phyloP scores from a whole-genome alignment of 2,329 filamentous ascomycete species.

The Penicillium sp. region DNA sequence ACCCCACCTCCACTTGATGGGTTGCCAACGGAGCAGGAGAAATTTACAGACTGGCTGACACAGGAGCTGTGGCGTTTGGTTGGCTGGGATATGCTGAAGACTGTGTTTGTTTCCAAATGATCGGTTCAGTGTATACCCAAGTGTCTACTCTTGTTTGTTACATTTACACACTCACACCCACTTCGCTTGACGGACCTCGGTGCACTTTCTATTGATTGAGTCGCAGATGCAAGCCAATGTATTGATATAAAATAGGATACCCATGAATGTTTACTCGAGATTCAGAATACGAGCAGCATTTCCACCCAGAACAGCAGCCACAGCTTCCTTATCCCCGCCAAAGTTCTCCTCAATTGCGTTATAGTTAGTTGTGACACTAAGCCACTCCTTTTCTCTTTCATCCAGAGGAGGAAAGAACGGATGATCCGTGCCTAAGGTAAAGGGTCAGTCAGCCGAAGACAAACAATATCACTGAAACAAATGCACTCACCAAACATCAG shows the following conservation, averaged over 20 bases:
- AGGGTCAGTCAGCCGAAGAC: constrained; percentile 12
- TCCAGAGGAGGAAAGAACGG: constrained; percentile 48
- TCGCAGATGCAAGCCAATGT: background rate
- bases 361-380: constrained; percentile 51
- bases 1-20: constrained; percentile 20
- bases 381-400: constrained; percentile 41
- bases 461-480: background rate
- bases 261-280: constrained; percentile 24
- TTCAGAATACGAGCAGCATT: constrained; percentile 48
- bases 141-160: background rate
- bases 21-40: constrained; percentile 27
- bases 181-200: background rate
- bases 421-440: constrained; percentile 42
- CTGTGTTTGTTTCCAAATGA: background rate
- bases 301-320: constrained; percentile 43
- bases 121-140: background rate
- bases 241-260: background rate
- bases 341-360: constrained; percentile 46
- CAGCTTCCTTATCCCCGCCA: constrained; percentile 30
- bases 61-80: constrained; percentile 59
- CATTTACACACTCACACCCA: background rate
- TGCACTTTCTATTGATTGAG: background rate
- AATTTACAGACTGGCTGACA: constrained; percentile 56
- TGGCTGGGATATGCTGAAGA: constrained; percentile 54
- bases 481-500: constrained; percentile 41